Percentiles rank a stretch among this genome's conserved stretches.
Evolutionary conservation across 305 asterid genomes (phyloP).

Genomic region (Nicotiana rustica): DNA sequence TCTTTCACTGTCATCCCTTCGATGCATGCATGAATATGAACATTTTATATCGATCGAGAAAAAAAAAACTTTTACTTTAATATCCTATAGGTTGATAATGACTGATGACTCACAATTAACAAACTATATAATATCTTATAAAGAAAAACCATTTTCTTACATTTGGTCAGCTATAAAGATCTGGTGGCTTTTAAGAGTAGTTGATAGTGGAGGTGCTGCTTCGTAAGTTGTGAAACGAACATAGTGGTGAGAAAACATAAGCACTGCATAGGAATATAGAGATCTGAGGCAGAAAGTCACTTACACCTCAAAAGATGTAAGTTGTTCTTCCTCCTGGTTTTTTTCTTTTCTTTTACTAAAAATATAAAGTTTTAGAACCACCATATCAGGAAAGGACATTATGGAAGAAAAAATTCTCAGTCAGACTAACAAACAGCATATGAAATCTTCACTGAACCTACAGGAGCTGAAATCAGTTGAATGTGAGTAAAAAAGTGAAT

Average conservation of each 20-base stretch:
- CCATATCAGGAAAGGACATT: too few relatives aligned
- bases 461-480: slow-evolving; percentile 30
- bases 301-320: too few relatives aligned
- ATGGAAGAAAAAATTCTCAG: too few relatives aligned
- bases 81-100: background rate
- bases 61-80: slow-evolving; percentile 15
- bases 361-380: background rate
- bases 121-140: slow-evolving; percentile 11
- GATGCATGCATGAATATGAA: slow-evolving; percentile 31
- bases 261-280: too few relatives aligned
- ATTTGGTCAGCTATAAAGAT: slow-evolving; percentile 16
- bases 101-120: slow-evolving; percentile 29
- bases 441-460: slow-evolving; percentile 18
- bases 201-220: slow-evolving; percentile 20
- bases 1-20: background rate
- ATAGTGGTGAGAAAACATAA: too few relatives aligned
- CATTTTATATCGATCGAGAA: slow-evolving; percentile 10
- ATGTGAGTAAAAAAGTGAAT: slow-evolving; percentile 20
- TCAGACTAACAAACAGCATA: background rate
- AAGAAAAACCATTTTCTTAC: slow-evolving; percentile 16
- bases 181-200: slow-evolving; percentile 23
- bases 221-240: slow-evolving; percentile 10
- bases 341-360: too few relatives aligned
- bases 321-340: too few relatives aligned
- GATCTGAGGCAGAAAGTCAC: too few relatives aligned